Evolutionary conservation across 176 grass and related monocot genomes (phyloP).

Genomic region (Aegilops tauschii): DNA sequence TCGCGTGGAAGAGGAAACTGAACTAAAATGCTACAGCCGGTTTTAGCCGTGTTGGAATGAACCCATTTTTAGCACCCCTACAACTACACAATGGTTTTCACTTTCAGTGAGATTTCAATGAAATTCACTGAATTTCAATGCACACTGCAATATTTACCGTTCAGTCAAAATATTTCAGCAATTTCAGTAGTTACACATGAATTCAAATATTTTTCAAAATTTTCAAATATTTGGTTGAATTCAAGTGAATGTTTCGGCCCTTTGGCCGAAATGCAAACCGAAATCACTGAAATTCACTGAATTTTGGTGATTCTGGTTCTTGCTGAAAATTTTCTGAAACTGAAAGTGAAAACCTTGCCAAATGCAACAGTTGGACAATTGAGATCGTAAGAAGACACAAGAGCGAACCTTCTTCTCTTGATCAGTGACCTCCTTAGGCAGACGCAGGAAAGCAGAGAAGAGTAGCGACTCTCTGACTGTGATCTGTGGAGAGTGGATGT

Average conservation of each 20-base stretch:
- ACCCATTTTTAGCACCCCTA: background rate
- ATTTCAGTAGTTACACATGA: no score
- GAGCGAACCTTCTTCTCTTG: conserved; percentile 60
- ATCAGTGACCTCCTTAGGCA: conserved; percentile 54
- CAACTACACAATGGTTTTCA: background rate
- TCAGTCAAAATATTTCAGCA: no score
- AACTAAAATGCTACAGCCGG: background rate
- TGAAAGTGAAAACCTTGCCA: background rate
- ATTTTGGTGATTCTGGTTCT: no score
- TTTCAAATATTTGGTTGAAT: no score
- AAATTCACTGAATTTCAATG: no score
- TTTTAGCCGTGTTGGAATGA: background rate
- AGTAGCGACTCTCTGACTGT: conserved; percentile 71
- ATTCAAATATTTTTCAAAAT: no score
- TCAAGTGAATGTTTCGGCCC: no score
- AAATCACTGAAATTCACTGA: no score
- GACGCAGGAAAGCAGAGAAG: conserved; percentile 62
- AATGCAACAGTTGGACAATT: background rate
- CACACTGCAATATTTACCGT: no score
- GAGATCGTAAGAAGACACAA: conserved; percentile 10
- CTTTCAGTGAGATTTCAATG: no score
- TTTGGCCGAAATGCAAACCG: no score
- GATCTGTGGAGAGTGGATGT: conserved; percentile 80
- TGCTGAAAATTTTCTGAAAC: no score
- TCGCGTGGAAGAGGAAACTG: background rate